Conservation (phyloP, 1,139 yeast species). For the Magnusiomyces fungicola region DNA sequence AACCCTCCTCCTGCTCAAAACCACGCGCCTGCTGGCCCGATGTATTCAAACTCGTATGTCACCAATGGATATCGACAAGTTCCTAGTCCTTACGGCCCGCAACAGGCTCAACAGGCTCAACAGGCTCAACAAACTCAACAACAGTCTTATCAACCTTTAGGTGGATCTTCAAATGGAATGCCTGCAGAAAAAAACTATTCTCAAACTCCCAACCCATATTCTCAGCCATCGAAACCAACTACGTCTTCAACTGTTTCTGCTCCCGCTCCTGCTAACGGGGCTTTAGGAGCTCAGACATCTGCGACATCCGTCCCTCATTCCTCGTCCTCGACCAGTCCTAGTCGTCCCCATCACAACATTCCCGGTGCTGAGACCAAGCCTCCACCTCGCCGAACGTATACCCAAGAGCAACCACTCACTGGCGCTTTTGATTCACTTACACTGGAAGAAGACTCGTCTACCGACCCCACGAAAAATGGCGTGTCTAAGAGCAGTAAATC, state of each 20-base stretch:
- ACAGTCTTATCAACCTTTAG: too few relatives aligned
- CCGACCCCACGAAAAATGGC: background rate
- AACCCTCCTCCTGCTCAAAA: too few relatives aligned
- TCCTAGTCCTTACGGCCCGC: too few relatives aligned
- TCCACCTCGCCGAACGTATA: slow-evolving; percentile 26
- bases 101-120: too few relatives aligned
- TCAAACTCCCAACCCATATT: slow-evolving; percentile 5
- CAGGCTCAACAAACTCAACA: too few relatives aligned
- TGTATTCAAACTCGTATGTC: too few relatives aligned
- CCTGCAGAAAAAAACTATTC: slow-evolving; percentile 2
- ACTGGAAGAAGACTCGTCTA: slow-evolving; percentile 5
- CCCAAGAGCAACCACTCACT: background rate
- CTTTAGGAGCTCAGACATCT: too few relatives aligned
- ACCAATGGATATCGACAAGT: too few relatives aligned
- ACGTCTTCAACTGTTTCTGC: too few relatives aligned
- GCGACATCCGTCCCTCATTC: background rate
- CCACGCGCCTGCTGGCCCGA: too few relatives aligned
- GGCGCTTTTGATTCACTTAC: slow-evolving; percentile 4
- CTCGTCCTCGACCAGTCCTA: background rate
- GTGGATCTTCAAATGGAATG: too few relatives aligned
- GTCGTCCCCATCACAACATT: slow-evolving; percentile 1
- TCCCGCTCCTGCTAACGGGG: too few relatives aligned
- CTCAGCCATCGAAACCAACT: slow-evolving; percentile 1
- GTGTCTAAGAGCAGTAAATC: slow-evolving; percentile 1
- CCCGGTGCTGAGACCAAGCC: slow-evolving; percentile 17